Evolutionary conservation across 148 eudicot species (phyloP).

Genomic region (Rhododendron mucronatum): DNA sequence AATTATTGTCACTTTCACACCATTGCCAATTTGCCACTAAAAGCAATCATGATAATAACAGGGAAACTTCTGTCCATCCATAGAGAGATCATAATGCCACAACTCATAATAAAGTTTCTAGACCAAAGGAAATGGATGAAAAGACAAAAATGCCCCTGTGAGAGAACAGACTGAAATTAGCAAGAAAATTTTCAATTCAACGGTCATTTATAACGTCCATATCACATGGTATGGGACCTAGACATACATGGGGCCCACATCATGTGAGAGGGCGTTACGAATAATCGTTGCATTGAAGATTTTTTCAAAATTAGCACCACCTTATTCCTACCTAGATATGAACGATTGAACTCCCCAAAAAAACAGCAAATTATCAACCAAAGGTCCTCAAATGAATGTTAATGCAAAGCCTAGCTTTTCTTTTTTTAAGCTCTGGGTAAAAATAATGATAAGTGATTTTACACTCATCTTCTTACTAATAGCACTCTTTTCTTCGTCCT

Average conservation of each 20-base stretch:
- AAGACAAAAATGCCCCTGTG: neutral
- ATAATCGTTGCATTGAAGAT: too few species aligned
- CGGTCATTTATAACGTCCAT: too few species aligned
- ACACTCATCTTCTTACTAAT: neutral
- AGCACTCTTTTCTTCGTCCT: neutral
- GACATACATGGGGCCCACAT: too few species aligned
- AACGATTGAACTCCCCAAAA: neutral
- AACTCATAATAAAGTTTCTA: neutral
- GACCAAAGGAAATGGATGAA: neutral
- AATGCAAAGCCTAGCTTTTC: neutral
- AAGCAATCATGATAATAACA: neutral
- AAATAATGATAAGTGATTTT: neutral
- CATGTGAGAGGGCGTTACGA: too few species aligned
- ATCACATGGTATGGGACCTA: too few species aligned
- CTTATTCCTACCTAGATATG: neutral
- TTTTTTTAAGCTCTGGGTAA: neutral
- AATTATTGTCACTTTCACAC: conserved; percentile 12
- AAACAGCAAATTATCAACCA: neutral
- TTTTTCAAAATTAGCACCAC: neutral
- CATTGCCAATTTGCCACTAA: neutral
- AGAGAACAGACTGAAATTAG: neutral
- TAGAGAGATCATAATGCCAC: neutral
- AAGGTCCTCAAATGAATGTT: neutral
- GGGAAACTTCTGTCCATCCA: neutral
- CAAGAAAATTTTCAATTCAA: too few species aligned